A percentile compares a stretch with the other conserved stretches of the same genome.
Evolutionary conservation across 768 basidiomycete genomes (phyloP).

Genomic region (Serendipita indica): DNA sequence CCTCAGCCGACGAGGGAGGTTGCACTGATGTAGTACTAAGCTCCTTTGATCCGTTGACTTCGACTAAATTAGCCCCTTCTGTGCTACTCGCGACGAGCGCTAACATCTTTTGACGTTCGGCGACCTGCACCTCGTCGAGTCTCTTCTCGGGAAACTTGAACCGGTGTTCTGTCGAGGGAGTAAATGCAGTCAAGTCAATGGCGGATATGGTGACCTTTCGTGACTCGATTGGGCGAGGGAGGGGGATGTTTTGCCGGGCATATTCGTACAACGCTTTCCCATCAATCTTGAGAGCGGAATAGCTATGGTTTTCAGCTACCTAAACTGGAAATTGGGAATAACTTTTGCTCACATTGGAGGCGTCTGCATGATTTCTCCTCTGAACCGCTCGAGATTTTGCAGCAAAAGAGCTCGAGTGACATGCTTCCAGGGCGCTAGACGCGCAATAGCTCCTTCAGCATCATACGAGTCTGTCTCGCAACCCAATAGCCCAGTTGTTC

Average conservation of each 20-base stretch:
- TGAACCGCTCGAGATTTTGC: conserved; percentile 50
- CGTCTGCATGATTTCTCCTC: conserved; percentile 75
- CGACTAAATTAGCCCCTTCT: neutral
- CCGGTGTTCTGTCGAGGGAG: conserved; percentile 49
- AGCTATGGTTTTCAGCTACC: conserved; percentile 35
- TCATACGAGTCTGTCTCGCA: conserved; percentile 94
- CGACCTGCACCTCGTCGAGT: conserved; percentile 53
- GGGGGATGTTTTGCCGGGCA: conserved; percentile 74
- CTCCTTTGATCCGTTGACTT: conserved; percentile 15
- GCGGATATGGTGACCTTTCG: conserved; percentile 70
- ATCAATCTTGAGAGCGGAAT: conserved; percentile 97
- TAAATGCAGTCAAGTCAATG: conserved; percentile 67
- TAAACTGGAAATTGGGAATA: neutral
- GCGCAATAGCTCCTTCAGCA: conserved; percentile 69
- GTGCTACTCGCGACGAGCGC: conserved; percentile 18
- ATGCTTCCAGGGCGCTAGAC: conserved; percentile 68
- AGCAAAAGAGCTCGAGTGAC: conserved; percentile 69
- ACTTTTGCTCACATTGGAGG: conserved; percentile 64
- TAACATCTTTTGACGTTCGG: conserved; percentile 51
- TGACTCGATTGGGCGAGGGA: conserved; percentile 86
- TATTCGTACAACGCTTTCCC: conserved; percentile 92
- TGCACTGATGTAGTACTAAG: conserved; percentile 14
- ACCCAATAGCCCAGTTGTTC: conserved; percentile 81
- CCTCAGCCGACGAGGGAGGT: conserved; percentile 19
- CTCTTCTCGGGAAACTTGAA: conserved; percentile 64